Conservation (phyloP, 164 flowering plant species). For the Aristolochia fimbriata region DNA sequence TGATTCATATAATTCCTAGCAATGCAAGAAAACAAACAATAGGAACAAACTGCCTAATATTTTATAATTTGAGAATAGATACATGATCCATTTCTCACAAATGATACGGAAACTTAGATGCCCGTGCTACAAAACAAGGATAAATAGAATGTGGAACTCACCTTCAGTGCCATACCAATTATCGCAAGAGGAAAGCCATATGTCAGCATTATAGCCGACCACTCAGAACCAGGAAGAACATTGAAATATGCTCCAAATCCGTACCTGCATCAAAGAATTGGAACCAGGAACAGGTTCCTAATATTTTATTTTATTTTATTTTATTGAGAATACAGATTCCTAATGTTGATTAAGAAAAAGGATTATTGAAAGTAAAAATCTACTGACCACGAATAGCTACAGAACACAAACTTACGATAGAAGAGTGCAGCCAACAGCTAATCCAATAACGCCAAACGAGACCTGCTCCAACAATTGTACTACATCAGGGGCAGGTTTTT, state of each 20-base stretch:
- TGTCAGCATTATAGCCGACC: constrained; percentile 96
- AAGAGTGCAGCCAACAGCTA: constrained; percentile 65
- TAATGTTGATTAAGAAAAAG: not conserved
- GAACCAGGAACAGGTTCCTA: not conserved
- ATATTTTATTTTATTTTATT: too few relatives aligned
- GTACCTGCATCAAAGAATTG: constrained; percentile 33
- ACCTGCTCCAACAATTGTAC: constrained; percentile 35
- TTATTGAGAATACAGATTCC: too few relatives aligned
- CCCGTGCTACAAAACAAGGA: too few relatives aligned
- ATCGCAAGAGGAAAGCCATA: constrained; percentile 98
- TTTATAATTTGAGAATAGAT: too few relatives aligned
- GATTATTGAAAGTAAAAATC: not conserved
- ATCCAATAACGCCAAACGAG: constrained; percentile 91
- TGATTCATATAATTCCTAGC: too few relatives aligned
- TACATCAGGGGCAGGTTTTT: not conserved
- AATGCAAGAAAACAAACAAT: too few relatives aligned
- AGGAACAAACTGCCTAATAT: too few relatives aligned
- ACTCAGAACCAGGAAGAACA: constrained; percentile 89
- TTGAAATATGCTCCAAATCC: constrained; percentile 98
- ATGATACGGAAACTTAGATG: too few relatives aligned
- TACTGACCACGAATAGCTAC: not conserved
- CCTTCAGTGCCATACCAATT: constrained; percentile 98
- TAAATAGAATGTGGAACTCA: constrained; percentile 6
- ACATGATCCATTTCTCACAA: too few relatives aligned
- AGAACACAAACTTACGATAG: constrained; percentile 48